Conservation (phyloP, 768 basidiomycete genomes). For the Coprinopsis marcescibilis region DNA sequence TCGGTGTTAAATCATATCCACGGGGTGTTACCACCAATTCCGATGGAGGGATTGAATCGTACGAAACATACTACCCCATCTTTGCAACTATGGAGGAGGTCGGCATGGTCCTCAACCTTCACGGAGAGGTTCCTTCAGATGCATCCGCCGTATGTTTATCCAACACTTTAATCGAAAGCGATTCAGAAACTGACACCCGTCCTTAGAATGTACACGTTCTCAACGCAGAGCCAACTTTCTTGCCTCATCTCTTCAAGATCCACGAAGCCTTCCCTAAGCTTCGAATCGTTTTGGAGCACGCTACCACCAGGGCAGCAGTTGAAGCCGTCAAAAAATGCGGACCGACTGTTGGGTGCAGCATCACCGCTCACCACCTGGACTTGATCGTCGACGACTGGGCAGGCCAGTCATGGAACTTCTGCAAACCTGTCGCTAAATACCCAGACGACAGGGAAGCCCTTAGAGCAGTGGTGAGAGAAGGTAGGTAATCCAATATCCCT, state of each 20-base stretch:
- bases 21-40: conserved; percentile 97
- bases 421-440: conserved; percentile 97
- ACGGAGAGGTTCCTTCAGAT: conserved; percentile 96
- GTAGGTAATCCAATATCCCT: conserved; percentile 28
- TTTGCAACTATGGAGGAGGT: conserved; percentile 93
- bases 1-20: conserved; percentile 92
- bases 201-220: conserved; percentile 81
- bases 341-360: conserved; percentile 87
- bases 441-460: conserved; percentile 87
- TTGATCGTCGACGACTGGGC: conserved; percentile 97
- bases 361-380: conserved; percentile 93
- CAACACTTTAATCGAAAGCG: background rate
- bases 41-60: conserved; percentile 93
- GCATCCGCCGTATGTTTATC: conserved; percentile 48
- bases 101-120: conserved; percentile 92
- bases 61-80: conserved; percentile 87
- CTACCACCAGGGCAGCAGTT: conserved; percentile 87
- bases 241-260: conserved; percentile 79
- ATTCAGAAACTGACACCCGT: background rate
- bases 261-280: conserved; percentile 82
- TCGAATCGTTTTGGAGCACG: conserved; percentile 95
- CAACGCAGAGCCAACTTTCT: conserved; percentile 87
- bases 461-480: conserved; percentile 68
- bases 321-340: conserved; percentile 78
- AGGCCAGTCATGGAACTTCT: conserved; percentile 91